These are phyloP conservation scores for Phalaenopsis equestris DNA, from an alignment of 106 monocot species.

Conservation along the genomic window DNA sequence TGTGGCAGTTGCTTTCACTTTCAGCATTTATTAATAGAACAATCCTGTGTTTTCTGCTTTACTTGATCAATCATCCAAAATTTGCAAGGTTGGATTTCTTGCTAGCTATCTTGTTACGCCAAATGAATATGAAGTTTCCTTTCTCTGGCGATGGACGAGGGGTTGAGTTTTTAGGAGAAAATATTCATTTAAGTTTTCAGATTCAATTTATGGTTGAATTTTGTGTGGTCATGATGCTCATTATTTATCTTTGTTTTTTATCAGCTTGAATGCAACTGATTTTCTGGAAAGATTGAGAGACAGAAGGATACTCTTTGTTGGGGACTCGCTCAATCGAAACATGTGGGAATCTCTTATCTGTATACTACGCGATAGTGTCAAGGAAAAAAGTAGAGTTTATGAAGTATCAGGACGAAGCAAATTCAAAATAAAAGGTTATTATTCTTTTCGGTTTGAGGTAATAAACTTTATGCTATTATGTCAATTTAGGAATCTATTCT, in stretches of 20 bases:
- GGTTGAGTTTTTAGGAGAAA: neutral
- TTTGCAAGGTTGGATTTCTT: neutral
- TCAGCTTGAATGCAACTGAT: constrained; percentile 78
- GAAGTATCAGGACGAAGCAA: constrained; percentile 59
- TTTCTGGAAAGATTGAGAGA: constrained; percentile 71
- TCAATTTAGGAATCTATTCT: neutral
- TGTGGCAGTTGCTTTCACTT: neutral
- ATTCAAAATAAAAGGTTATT: constrained; percentile 73
- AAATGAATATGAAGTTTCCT: neutral
- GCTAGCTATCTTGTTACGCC: neutral
- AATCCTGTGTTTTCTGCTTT: neutral
- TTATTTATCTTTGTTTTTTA: neutral
- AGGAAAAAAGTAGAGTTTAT: constrained; percentile 55
- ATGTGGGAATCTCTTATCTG: constrained; percentile 97
- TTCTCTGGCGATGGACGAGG: neutral
- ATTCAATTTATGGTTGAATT: neutral
- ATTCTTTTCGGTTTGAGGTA: constrained; percentile 83
- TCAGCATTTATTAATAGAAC: neutral
- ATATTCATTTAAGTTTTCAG: neutral
- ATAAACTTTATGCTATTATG: neutral
- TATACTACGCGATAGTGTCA: constrained; percentile 53
- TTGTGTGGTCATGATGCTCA: neutral
- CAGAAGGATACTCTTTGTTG: constrained; percentile 78
- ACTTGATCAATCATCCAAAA: too few species aligned
- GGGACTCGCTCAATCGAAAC: constrained; percentile 83